These are phyloP conservation scores for Rhytidiadelphus loreus DNA, from an alignment of 225 moss, liverwort and hornwort genomes.

Conservation along the genomic window DNA sequence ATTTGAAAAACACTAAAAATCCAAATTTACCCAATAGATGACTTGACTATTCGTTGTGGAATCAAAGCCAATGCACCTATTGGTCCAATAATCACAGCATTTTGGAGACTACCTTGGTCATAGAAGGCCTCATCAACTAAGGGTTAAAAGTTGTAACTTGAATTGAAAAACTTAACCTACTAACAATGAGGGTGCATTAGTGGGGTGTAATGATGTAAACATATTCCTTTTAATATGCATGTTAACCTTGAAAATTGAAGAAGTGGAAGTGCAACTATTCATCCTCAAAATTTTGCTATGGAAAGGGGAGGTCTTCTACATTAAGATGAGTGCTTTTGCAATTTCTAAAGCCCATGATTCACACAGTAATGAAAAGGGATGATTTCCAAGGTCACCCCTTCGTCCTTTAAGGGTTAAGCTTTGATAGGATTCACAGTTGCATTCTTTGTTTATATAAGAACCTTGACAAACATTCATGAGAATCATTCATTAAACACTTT, in stretches of 20 bases:
- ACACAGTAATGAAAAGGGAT: too few species aligned
- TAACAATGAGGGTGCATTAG: not conserved
- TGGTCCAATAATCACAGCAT: not conserved
- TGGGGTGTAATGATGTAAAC: not conserved
- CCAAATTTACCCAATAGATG: too few species aligned
- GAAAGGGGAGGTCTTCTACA: too few species aligned
- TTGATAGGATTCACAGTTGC: not conserved
- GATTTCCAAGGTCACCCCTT: too few species aligned
- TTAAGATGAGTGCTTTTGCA: too few species aligned
- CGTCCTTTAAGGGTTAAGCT: too few species aligned
- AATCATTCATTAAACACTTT: not conserved
- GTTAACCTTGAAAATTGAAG: too few species aligned
- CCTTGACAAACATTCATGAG: not conserved
- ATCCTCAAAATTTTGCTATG: too few species aligned
- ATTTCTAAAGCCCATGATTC: too few species aligned
- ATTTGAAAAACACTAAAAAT: too few species aligned
- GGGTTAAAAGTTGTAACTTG: not conserved
- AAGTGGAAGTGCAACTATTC: too few species aligned
- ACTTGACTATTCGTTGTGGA: too few species aligned
- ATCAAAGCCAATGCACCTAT: not conserved
- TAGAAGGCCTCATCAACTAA: accelerated
- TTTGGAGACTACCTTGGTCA: not conserved
- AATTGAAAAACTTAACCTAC: not conserved
- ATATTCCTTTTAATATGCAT: not conserved
- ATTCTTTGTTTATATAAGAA: not conserved